Evolutionary conservation across 2,329 filamentous ascomycete species (phyloP).

Genomic region (Verticillium dahliae): DNA sequence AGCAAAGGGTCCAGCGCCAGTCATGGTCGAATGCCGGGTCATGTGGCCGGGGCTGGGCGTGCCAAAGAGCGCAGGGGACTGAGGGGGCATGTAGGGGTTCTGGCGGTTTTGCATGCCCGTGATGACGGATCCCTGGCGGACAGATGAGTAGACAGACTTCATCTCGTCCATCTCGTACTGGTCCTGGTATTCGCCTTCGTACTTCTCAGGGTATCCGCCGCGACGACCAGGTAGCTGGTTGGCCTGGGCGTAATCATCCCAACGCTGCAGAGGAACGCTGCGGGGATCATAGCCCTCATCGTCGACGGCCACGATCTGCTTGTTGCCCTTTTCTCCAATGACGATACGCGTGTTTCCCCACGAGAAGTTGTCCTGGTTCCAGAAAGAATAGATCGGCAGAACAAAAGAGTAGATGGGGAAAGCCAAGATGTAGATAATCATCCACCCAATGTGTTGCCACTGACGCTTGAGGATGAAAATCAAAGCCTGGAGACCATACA

Average conservation of each 20-base stretch:
- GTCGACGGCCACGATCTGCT: conserved; percentile 82
- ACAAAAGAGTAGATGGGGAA: conserved; percentile 91
- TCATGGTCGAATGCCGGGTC: conserved; percentile 36
- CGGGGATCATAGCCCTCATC: conserved; percentile 84
- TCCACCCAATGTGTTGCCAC: conserved; percentile 99
- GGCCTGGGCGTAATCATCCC: conserved; percentile 87
- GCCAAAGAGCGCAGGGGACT: conserved; percentile 69
- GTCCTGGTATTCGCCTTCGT: conserved; percentile 60
- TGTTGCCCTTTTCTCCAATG: conserved; percentile 85
- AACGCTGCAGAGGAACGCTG: conserved; percentile 87
- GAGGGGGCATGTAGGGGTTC: conserved; percentile 73
- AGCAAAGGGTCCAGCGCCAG: conserved; percentile 33
- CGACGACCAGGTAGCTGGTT: conserved; percentile 91
- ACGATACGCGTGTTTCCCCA: conserved; percentile 99
- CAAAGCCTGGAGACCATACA: conserved; percentile 91
- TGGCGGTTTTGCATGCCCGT: conserved; percentile 68
- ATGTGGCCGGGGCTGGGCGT: conserved; percentile 27
- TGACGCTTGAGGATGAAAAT: conserved; percentile 96
- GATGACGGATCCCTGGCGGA: conserved; percentile 79
- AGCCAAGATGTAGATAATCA: conserved; percentile 96
- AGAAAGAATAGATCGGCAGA: conserved; percentile 95
- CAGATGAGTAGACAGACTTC: conserved; percentile 90
- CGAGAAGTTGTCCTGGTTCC: conserved; percentile 98
- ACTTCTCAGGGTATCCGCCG: conserved; percentile 62
- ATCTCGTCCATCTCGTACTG: conserved; percentile 98